Evolutionary conservation across 768 basidiomycete genomes (phyloP), one percentile per base, ranked within the genome.

Genomic region (Pleurotus tuber-regium): DNA sequence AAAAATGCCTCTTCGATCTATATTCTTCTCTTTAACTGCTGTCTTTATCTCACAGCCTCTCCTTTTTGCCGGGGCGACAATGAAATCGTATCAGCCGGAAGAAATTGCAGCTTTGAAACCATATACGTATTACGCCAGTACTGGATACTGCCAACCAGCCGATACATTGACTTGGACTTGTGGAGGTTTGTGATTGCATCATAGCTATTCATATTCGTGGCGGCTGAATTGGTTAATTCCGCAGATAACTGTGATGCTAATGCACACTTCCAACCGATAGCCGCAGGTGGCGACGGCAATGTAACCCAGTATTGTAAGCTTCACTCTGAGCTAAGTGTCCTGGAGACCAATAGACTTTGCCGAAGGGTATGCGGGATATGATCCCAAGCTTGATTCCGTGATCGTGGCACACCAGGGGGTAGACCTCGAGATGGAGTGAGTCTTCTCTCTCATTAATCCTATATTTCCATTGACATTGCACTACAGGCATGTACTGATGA

Each of bases 81-180:
- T 67, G 7, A 52, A 69, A 4, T 52, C 74, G 42, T 57, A 66
- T 18, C 57, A 63, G 5, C 14, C 71, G 0, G 71, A 38, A 38
- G 35, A 76, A 56, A 67, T 78, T 10, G 54, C 62, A 16, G 18
- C 53, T 14, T 75, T 67, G 54, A 70, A 61, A n/a, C 66, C 77
- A 2, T 79, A 70, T 59, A 68, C 74, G 0, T 63, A 61, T 40
- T 77, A 71, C 54, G 76, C 79, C 1, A 68, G 68, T n/a, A 53
- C 75, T 7, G 76, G 65, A 1, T 76, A 77, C 51, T 80, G 78
- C 50, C 43, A 57, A 2, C 64, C 75, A 12, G 36, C 65, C 6
- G 55, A 61, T 24, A 77, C 75, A 3, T 48, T 70, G 21, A 62
- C 67, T 29, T 80, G 79, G 79, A 56, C 66, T 25, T 80, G 78